A percentile compares a stretch with the other conserved stretches of the same genome.
phyloP scores from a whole-genome alignment of 164 flowering plant genomes.

The Buxus sempervirens region DNA sequence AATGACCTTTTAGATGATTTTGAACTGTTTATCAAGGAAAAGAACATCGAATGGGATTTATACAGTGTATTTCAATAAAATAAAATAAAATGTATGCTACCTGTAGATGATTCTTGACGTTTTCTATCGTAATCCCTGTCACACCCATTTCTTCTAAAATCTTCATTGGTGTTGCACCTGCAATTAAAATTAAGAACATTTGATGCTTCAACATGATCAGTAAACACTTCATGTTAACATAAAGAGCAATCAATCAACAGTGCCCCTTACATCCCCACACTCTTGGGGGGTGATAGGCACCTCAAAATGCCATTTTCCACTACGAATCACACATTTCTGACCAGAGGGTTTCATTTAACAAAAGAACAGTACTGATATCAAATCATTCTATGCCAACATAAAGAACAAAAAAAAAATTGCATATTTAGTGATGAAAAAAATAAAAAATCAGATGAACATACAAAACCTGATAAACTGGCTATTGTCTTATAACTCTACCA shows the following conservation, averaged over 20 bases:
- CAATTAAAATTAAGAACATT: not conserved
- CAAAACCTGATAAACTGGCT: not conserved
- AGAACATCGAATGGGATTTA: not conserved
- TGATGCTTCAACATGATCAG: not conserved
- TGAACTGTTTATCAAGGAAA: not conserved
- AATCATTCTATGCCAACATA: too few species aligned
- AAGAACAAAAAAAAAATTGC: not conserved
- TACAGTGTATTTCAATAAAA: too few species aligned
- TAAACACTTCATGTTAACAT: too few species aligned
- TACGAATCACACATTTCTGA: too few species aligned
- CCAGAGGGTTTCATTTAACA: not conserved
- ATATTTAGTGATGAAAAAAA: too few species aligned
- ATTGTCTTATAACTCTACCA: not conserved
- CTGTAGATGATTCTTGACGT: not conserved
- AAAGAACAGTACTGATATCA: not conserved
- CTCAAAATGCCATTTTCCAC: too few species aligned
- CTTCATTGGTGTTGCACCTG: not conserved
- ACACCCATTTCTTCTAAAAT: not conserved
- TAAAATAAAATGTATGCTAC: not conserved
- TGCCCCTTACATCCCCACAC: too few species aligned
- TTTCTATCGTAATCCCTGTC: not conserved
- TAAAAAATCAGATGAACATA: too few species aligned
- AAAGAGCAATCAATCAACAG: too few species aligned
- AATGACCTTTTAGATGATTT: not conserved
- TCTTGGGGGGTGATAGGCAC: too few species aligned